These are phyloP conservation scores for Saccharomycopsis fodiens DNA, from an alignment of 805 yeast genomes.

Conservation along the genomic window DNA sequence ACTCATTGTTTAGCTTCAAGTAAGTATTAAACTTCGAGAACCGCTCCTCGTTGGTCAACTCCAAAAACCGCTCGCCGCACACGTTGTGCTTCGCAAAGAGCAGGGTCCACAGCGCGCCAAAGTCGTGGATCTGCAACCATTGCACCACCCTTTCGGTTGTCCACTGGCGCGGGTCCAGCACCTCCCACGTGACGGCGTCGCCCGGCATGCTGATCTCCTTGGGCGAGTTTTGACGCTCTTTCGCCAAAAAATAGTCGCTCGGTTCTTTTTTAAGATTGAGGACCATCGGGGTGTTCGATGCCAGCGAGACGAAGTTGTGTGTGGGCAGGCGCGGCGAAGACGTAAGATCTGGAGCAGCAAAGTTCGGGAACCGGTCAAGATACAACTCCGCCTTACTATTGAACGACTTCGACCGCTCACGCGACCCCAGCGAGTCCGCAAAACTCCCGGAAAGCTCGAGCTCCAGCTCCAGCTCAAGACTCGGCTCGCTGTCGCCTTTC, in stretches of 20 bases:
- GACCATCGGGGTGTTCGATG: background rate
- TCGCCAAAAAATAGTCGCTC: background rate
- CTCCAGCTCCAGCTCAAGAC: background rate
- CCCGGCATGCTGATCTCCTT: conserved; percentile 11
- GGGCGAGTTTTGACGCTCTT: background rate
- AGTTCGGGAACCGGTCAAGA: conserved; percentile 19
- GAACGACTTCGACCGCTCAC: conserved; percentile 1
- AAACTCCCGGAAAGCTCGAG: background rate
- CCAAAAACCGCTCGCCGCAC: conserved; percentile 56
- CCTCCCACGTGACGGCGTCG: conserved; percentile 34
- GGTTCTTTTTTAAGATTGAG: background rate
- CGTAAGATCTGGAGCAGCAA: conserved; percentile 17
- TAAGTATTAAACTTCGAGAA: conserved; percentile 34
- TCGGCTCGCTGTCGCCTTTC: background rate
- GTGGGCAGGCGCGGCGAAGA: conserved; percentile 17
- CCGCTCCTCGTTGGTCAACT: conserved; percentile 59
- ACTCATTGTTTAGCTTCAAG: conserved; percentile 22
- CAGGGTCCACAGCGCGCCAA: conserved; percentile 68
- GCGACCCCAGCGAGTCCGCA: background rate
- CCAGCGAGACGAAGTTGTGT: background rate
- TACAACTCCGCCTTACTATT: conserved; percentile 18
- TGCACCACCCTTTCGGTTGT: conserved; percentile 51
- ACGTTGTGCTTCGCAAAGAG: conserved; percentile 52
- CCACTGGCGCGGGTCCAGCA: conserved; percentile 59
- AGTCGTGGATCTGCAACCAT: conserved; percentile 66